phyloP scores from a whole-genome alignment of 768 basidiomycete genomes.

The Tylopilus intermedius region DNA sequence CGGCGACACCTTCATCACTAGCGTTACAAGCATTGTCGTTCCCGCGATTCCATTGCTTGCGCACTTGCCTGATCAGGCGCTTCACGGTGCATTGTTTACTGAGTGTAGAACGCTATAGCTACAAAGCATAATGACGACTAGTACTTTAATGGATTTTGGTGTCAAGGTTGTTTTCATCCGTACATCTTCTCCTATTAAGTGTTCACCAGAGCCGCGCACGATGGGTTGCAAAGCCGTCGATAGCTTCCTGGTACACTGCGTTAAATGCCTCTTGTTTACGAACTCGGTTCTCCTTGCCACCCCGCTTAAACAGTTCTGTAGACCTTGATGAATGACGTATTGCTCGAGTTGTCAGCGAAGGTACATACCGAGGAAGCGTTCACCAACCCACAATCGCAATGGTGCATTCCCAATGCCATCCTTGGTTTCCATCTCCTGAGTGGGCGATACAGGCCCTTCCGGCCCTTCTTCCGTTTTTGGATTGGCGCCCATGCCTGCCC shows the following conservation, averaged over 20 bases:
- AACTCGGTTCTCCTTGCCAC: slow-evolving; percentile 45
- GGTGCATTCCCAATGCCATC: slow-evolving; percentile 56
- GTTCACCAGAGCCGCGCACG: slow-evolving; percentile 18
- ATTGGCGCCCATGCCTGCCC: slow-evolving; percentile 57
- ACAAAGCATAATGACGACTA: not conserved
- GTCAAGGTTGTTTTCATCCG: not conserved
- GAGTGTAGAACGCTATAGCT: slow-evolving; percentile 8
- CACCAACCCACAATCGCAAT: slow-evolving; percentile 67
- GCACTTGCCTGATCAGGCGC: not conserved
- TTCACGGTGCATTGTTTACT: not conserved
- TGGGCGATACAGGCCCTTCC: not conserved
- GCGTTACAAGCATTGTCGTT: not conserved
- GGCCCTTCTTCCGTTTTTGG: slow-evolving; percentile 19
- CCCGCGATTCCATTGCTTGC: not conserved
- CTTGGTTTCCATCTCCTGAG: slow-evolving; percentile 9
- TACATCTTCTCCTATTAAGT: not conserved
- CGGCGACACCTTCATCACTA: not conserved
- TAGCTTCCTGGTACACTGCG: slow-evolving; percentile 22
- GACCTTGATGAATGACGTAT: not conserved
- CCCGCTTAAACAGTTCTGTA: slow-evolving; percentile 55
- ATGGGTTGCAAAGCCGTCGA: slow-evolving; percentile 16
- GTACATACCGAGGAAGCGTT: slow-evolving; percentile 55
- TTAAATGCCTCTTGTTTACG: slow-evolving; percentile 47
- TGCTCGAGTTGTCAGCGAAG: not conserved
- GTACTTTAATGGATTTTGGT: not conserved